Base-by-base conservation (phyloP, 352 stramenopile species). In the Phytophthora hybrid region DNA sequence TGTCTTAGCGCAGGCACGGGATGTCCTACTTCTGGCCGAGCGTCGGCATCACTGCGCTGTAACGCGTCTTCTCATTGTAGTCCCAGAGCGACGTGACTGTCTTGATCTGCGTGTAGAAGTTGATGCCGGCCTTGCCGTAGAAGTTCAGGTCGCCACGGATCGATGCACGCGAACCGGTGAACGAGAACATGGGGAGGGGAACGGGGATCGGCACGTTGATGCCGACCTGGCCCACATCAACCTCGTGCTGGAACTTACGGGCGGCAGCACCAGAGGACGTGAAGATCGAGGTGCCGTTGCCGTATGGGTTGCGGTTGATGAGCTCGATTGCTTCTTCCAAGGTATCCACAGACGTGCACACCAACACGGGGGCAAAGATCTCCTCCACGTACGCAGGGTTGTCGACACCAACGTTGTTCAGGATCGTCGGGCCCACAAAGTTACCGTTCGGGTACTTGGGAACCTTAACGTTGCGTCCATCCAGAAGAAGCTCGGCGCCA, bases 71-170 rank as follows among this genome's bases (percentile, higher is more conserved):
- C 66, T 90, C 82, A 71, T 94, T 87, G 79, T 97, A 97, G 29
- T 98, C 91, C 98, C 98, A 99, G 70, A 98, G 96, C 51, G 90
- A 93, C 14, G 97, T 99, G 63, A 99, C 93, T 29, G 98, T 99
- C 87, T 99, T 99, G 66, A 97, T 89, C 80, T 99, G 96, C 60
- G 97, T 99, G 84, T 98, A 99, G 71, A 99, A 99, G 74, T 98
- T 91, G 56, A 99, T 93, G 44, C 97, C 98, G 37, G 96, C 83
- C 74, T 99, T 98, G 76, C 95, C 95, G 79, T 98, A 99, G 81
- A 99, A 99, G 82, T 99, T 98, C 39, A 99, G 68, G 83, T 99
- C 97, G 7, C 98, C 98, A 29, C 90, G 84, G 79, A 99, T 99
- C 56, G 92, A 98, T 26, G 73, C 90, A 49, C 96, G 90, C 65